Conservation (phyloP, 208 protist genomes). For the Endotrypanum monterogeii region DNA sequence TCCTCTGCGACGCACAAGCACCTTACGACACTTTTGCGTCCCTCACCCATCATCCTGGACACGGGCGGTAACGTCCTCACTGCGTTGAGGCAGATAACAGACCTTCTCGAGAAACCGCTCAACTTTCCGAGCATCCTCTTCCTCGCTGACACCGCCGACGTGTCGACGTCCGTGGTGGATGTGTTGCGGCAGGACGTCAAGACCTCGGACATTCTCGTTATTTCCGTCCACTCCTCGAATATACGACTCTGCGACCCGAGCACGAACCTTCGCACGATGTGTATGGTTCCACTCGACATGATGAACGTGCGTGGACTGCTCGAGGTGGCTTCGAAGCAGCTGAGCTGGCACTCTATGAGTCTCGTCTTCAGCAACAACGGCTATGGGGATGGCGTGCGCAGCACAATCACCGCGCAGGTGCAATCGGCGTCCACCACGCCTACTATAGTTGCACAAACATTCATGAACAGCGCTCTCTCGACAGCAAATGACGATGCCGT, state of each 20-base stretch:
- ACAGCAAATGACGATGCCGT: constrained; percentile 65
- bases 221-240: constrained; percentile 71
- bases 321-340: constrained; percentile 57
- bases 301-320: constrained; percentile 72
- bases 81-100: constrained; percentile 50
- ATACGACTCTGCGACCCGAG: constrained; percentile 56
- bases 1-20: constrained; percentile 8
- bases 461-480: constrained; percentile 50
- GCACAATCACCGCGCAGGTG: constrained; percentile 40
- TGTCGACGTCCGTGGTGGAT: constrained; percentile 65
- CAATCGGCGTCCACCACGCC: constrained; percentile 47
- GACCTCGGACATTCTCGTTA: constrained; percentile 49
- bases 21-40: constrained; percentile 34
- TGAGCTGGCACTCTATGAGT: constrained; percentile 77
- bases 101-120: constrained; percentile 32
- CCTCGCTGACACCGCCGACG: constrained; percentile 65
- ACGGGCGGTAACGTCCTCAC: constrained; percentile 63
- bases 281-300: constrained; percentile 76
- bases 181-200: constrained; percentile 49
- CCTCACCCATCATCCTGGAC: constrained; percentile 47
- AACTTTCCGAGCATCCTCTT: constrained; percentile 67
- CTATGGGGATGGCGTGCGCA: constrained; percentile 67
- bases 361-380: constrained; percentile 60
- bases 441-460: constrained; percentile 68
- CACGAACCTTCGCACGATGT: constrained; percentile 66